phyloP scores from a whole-genome alignment of 2,329 filamentous ascomycete genomes.

The Alternaria longipes region DNA sequence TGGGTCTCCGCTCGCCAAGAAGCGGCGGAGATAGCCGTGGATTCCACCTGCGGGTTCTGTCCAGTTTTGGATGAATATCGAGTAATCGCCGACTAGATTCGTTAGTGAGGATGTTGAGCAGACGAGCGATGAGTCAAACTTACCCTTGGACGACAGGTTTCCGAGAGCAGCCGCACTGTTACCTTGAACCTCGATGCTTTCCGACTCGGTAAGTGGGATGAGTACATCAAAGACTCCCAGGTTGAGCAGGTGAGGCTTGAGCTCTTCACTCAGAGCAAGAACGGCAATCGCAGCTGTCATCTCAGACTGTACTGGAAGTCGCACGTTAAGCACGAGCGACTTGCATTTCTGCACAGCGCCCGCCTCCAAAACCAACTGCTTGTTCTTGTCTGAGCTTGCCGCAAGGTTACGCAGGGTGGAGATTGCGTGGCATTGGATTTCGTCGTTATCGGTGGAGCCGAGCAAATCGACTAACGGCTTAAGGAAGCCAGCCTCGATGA shows the following conservation, averaged over 20 bases:
- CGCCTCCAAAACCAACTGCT: slow-evolving; percentile 94
- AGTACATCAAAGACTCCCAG: slow-evolving; percentile 95
- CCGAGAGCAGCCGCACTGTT: slow-evolving; percentile 96
- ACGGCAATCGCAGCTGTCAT: slow-evolving; percentile 99
- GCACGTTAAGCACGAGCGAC: slow-evolving; percentile 91
- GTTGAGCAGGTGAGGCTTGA: slow-evolving; percentile 89
- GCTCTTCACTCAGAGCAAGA: slow-evolving; percentile 90
- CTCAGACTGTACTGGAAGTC: slow-evolving; percentile 93
- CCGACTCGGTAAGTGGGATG: slow-evolving; percentile 92
- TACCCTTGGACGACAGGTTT: slow-evolving; percentile 97
- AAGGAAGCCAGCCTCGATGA: slow-evolving; percentile 96
- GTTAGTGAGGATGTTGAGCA: slow-evolving; percentile 36
- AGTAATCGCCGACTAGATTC: slow-evolving; percentile 86
- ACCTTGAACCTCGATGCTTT: slow-evolving; percentile 97
- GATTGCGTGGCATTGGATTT: slow-evolving; percentile 98
- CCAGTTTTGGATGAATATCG: slow-evolving; percentile 96
- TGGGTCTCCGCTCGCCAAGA: slow-evolving; percentile 91
- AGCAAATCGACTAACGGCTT: slow-evolving; percentile 93
- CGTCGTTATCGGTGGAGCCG: slow-evolving; percentile 95
- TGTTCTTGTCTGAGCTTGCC: slow-evolving; percentile 96
- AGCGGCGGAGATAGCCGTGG: slow-evolving; percentile 91
- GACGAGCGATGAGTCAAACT: background rate
- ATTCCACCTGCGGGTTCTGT: slow-evolving; percentile 91
- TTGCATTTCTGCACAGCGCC: slow-evolving; percentile 99
- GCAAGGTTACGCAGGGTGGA: slow-evolving; percentile 95